Evolutionary conservation across 2,329 filamentous ascomycete genomes (phyloP).

Genomic region (Hypoxylon sp.): DNA sequence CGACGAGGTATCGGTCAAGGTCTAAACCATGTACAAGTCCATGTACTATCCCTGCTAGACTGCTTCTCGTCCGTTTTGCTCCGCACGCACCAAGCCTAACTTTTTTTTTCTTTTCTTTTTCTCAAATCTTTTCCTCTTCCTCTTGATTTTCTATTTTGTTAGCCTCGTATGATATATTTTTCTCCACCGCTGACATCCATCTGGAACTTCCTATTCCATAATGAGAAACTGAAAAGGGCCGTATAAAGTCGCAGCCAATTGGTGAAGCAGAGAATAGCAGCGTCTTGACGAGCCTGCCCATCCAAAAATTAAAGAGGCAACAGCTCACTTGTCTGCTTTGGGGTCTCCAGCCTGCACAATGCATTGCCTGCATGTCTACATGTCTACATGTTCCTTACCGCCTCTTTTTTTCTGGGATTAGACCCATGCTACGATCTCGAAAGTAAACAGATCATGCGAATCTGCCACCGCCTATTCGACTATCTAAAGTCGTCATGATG

Average conservation of each 20-base stretch:
- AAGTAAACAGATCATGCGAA: slow-evolving; percentile 46
- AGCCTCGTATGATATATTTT: slow-evolving; percentile 21
- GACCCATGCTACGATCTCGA: slow-evolving; percentile 29
- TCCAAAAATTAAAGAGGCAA: slow-evolving; percentile 2
- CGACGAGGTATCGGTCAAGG: slow-evolving; percentile 39
- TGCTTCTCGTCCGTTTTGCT: slow-evolving; percentile 38
- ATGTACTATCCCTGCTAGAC: slow-evolving; percentile 37
- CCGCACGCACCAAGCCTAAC: slow-evolving; percentile 44
- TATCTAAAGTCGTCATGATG: slow-evolving; percentile 8
- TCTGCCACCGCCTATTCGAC: slow-evolving; percentile 33
- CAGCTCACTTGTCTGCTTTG: slow-evolving; percentile 13
- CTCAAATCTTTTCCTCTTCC: slow-evolving; percentile 39
- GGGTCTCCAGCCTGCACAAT: slow-evolving; percentile 45
- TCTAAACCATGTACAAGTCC: slow-evolving; percentile 36
- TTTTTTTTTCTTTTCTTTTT: slow-evolving; percentile 41
- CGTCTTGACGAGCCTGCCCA: slow-evolving; percentile 16
- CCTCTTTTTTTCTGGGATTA: slow-evolving; percentile 25
- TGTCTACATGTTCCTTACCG: slow-evolving; percentile 26
- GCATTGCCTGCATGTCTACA: slow-evolving; percentile 45
- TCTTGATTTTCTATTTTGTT: slow-evolving; percentile 32
- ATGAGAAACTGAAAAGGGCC: slow-evolving; percentile 16
- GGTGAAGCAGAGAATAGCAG: slow-evolving; percentile 8
- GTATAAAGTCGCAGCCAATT: slow-evolving; percentile 6
- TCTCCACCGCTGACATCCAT: slow-evolving; percentile 27
- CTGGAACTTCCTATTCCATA: slow-evolving; percentile 18